phyloP scores from a whole-genome alignment of 139 green algal genomes.

The Nannochloris sp. region DNA sequence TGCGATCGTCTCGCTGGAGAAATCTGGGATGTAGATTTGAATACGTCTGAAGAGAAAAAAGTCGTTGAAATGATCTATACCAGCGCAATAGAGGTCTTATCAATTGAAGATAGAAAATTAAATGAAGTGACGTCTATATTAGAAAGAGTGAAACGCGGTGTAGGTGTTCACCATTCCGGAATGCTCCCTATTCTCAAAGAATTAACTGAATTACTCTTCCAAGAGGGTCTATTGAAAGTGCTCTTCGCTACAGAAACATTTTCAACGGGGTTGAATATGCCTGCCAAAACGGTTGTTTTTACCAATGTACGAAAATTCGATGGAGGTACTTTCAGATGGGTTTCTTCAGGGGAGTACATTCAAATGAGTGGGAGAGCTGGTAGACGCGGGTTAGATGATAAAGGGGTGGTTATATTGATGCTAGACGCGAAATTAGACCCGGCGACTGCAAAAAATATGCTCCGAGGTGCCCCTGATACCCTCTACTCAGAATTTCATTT shows the following conservation, averaged over 20 bases:
- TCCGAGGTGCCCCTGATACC: conserved; percentile 62
- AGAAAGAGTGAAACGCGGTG: conserved; percentile 51
- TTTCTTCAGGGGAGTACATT: conserved; percentile 73
- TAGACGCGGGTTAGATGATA: conserved; percentile 64
- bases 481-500: conserved; percentile 73
- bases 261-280: conserved; percentile 82
- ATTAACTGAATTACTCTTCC: conserved; percentile 76
- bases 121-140: conserved; percentile 42
- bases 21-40: conserved; percentile 28
- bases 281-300: conserved; percentile 75
- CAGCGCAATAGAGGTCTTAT: conserved; percentile 54
- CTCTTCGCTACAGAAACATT: conserved; percentile 86
- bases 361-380: conserved; percentile 80
- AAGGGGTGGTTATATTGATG: conserved; percentile 80
- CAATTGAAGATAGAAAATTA: conserved; percentile 55
- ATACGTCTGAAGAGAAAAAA: conserved; percentile 38
- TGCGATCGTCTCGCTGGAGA: conserved; percentile 52
- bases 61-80: conserved; percentile 57
- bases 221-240: conserved; percentile 66
- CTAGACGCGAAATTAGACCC: conserved; percentile 78
- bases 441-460: conserved; percentile 60
- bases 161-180: conserved; percentile 69
- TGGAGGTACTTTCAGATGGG: conserved; percentile 53
- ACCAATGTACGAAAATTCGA: conserved; percentile 70
- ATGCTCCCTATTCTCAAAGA: conserved; percentile 79